A percentile compares a stretch with the other conserved stretches of the same genome.
Evolutionary conservation across 257 asterid genomes (phyloP).

Genomic region (Jacaranda mimosifolia): DNA sequence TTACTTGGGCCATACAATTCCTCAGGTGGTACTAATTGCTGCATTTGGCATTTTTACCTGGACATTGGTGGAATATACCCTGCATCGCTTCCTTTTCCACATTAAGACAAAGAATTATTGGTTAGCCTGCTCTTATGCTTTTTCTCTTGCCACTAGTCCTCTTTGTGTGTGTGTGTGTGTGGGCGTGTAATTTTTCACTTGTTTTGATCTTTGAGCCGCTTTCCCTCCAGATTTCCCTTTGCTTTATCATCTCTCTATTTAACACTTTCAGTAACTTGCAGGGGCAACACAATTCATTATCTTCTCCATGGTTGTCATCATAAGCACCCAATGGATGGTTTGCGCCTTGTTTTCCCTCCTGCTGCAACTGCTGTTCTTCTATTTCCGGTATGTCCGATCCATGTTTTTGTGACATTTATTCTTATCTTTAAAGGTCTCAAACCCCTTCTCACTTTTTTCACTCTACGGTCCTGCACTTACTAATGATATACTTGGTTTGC

Average conservation of each 20-base stretch:
- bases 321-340: conserved; percentile 93
- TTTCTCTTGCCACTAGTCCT: not conserved
- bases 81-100: conserved; percentile 81
- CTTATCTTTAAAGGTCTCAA: not conserved
- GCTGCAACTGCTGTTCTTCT: conserved; percentile 70
- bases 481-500: too few relatives aligned
- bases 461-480: too few relatives aligned
- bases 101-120: conserved; percentile 66
- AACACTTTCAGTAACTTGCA: conserved; percentile 40
- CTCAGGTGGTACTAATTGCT: conserved; percentile 48
- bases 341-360: conserved; percentile 89
- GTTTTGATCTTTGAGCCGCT: too few relatives aligned
- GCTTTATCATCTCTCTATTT: conserved; percentile 8
- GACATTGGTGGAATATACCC: conserved; percentile 80
- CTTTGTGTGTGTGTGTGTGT: not conserved
- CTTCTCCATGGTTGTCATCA: conserved; percentile 92
- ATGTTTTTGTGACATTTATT: not conserved
- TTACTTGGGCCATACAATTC: conserved; percentile 54
- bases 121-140: conserved; percentile 43
- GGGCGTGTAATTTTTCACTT: not conserved
- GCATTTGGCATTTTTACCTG: conserved; percentile 65
- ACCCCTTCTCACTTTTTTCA: not conserved
- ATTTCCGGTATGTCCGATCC: conserved; percentile 58
- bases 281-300: conserved; percentile 86
- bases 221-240: not conserved